Evolutionary conservation across 75 land plant genomes (phyloP).

Genomic region (Isoetes taiwanensis): DNA sequence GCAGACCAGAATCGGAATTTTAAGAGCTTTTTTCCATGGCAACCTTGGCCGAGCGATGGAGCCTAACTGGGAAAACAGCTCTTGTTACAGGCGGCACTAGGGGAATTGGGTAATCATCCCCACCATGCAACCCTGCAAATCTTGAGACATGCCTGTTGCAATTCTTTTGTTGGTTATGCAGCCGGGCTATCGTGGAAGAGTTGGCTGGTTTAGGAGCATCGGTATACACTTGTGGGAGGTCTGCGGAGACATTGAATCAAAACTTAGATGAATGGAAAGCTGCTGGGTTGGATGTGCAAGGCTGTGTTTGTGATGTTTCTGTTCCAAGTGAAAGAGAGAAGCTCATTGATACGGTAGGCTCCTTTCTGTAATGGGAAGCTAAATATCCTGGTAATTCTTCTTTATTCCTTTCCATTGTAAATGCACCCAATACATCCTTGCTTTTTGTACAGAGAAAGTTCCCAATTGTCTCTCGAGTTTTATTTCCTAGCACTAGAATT

Average conservation of each 20-base stretch:
- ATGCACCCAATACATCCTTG: too few relatives aligned
- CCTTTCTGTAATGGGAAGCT: neutral
- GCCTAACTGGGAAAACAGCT: conserved; percentile 5
- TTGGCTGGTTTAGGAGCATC: neutral
- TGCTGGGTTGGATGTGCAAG: neutral
- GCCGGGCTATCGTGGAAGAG: conserved; percentile 9
- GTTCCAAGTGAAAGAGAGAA: neutral
- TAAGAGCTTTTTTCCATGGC: too few relatives aligned
- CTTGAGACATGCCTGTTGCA: neutral
- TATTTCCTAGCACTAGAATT: too few relatives aligned
- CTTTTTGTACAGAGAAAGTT: too few relatives aligned
- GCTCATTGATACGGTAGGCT: neutral
- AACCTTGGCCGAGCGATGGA: too few relatives aligned
- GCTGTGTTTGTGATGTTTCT: conserved; percentile 7
- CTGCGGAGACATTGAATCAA: neutral
- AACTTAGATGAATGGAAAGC: neutral
- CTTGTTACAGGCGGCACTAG: conserved; percentile 5
- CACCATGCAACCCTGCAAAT: neutral
- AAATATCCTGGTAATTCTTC: conserved; percentile 9
- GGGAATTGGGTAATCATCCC: neutral
- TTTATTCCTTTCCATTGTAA: too few relatives aligned
- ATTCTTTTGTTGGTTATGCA: neutral
- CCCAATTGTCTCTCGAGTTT: too few relatives aligned
- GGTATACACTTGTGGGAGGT: conserved; percentile 1
- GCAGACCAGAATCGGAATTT: too few relatives aligned